Conservation (phyloP, 78 protist species). For the Speleostelium caveatum region DNA sequence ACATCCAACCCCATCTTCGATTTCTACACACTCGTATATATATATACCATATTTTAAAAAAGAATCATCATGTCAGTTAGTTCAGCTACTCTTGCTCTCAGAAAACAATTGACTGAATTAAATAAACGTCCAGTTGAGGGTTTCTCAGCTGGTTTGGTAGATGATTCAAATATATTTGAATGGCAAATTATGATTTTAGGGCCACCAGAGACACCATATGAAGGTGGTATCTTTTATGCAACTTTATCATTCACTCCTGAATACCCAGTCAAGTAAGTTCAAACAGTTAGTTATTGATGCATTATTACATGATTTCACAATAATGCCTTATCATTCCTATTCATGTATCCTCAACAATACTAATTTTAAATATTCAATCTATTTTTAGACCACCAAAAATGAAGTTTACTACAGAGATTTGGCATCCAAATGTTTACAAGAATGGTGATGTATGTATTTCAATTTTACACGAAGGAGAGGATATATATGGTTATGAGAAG, state of each 20-base stretch:
- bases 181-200: conserved; percentile 95
- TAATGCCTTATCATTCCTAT: background rate
- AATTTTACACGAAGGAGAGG: conserved; percentile 97
- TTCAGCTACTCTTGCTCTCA: conserved; percentile 9
- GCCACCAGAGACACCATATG: conserved; percentile 93
- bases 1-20: no score
- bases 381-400: conserved; percentile 92
- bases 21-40: no score
- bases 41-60: no score
- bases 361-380: no score
- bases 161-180: conserved; percentile 92
- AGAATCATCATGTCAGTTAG: background rate
- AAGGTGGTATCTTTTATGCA: conserved; percentile 94
- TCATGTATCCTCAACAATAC: background rate
- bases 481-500: conserved; percentile 93
- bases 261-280: conserved; percentile 84
- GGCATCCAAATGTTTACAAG: conserved; percentile 95
- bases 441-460: conserved; percentile 97
- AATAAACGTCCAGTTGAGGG: conserved; percentile 92
- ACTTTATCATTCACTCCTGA: conserved; percentile 85
- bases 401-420: conserved; percentile 89
- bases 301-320: background rate
- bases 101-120: conserved; percentile 35
- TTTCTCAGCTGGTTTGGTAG: conserved; percentile 94
- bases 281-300: background rate